Evolutionary conservation across 2,329 filamentous ascomycete genomes (phyloP).

Genomic region (Paracorniculantispora psalliotae): DNA sequence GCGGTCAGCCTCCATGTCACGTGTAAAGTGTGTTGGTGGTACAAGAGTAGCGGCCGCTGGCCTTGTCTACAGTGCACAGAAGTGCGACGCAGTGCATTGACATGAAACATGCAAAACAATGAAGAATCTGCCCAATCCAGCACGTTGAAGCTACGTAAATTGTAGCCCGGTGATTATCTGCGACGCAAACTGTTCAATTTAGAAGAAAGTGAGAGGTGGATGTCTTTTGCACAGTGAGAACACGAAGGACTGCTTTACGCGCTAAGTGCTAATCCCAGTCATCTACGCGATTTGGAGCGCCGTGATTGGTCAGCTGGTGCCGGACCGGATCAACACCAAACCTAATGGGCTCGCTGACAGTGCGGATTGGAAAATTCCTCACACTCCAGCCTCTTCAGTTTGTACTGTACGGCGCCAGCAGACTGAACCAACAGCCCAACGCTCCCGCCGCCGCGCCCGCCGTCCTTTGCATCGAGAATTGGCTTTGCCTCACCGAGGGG

Average conservation of each 20-base stretch:
- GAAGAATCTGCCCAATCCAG: neutral
- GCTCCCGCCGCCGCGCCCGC: conserved; percentile 18
- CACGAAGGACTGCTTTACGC: neutral
- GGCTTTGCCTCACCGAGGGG: neutral
- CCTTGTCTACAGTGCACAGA: neutral
- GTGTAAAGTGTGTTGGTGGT: conserved; percentile 6
- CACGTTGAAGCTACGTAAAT: neutral
- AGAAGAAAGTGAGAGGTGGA: neutral
- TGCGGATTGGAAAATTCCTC: conserved; percentile 39
- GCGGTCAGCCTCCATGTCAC: neutral
- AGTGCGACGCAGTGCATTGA: neutral
- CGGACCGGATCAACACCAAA: conserved; percentile 38
- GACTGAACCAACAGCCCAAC: conserved; percentile 18
- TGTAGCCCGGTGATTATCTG: neutral
- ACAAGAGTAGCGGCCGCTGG: neutral
- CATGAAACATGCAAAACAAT: neutral
- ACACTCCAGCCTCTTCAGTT: conserved; percentile 33
- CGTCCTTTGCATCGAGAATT: conserved; percentile 3
- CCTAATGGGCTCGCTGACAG: conserved; percentile 32
- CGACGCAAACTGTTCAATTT: neutral
- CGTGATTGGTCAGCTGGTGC: conserved; percentile 26
- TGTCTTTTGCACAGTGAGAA: neutral
- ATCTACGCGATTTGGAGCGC: neutral
- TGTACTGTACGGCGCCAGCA: conserved; percentile 12
- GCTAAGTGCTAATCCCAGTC: conserved; percentile 9